Evolutionary conservation across 169 alveolate species (phyloP).

Genomic region (Plasmodium adleri): DNA sequence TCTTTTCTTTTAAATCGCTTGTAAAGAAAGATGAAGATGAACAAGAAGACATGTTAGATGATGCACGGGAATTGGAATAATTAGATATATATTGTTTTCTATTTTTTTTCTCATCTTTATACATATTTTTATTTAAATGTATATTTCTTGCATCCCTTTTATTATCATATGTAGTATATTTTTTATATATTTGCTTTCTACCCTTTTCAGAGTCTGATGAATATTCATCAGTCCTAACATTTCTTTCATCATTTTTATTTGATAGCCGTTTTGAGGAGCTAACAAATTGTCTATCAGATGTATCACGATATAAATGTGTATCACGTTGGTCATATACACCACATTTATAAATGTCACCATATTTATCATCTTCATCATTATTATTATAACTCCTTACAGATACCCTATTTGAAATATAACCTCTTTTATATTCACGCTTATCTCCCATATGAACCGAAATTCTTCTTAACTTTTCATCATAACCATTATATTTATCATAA

Average conservation of each 20-base stretch:
- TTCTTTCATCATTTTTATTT: neutral
- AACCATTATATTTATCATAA: too few species aligned
- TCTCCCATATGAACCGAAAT: neutral
- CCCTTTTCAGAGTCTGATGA: neutral
- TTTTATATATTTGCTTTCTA: neutral
- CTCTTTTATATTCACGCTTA: neutral
- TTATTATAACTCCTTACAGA: neutral
- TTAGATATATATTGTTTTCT: neutral
- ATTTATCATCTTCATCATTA: neutral
- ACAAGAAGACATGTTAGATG: constrained; percentile 4
- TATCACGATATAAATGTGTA: too few species aligned
- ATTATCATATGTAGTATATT: neutral
- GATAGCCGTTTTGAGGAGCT: neutral
- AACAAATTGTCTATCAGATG: too few species aligned
- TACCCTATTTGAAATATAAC: neutral
- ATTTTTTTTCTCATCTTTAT: constrained; percentile 6
- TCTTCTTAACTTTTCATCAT: neutral
- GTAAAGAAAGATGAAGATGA: constrained; percentile 34
- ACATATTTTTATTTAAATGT: too few species aligned
- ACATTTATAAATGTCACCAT: neutral
- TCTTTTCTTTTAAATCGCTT: constrained; percentile 1
- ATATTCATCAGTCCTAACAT: neutral
- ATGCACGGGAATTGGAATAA: neutral
- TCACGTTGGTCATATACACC: too few species aligned
- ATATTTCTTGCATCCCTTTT: constrained; percentile 1